Conservation (phyloP, 257 asterid species). For the Marsdenia floribunda region DNA sequence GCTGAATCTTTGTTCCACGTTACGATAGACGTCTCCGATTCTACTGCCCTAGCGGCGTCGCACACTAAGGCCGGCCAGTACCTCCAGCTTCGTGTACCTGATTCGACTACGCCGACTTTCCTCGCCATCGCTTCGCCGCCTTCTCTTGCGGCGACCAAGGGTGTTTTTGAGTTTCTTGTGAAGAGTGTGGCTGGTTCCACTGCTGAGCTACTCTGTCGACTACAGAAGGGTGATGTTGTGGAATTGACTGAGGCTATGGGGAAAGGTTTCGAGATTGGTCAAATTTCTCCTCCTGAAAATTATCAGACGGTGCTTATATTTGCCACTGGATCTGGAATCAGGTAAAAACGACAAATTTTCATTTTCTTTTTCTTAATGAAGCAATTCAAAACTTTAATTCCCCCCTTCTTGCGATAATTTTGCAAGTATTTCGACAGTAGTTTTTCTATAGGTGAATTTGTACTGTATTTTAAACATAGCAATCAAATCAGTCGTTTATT, state of each 20-base stretch:
- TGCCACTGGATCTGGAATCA: constrained; percentile 94
- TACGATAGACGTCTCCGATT: constrained; percentile 70
- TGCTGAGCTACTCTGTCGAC: constrained; percentile 70
- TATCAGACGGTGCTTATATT: constrained; percentile 73
- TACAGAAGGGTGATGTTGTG: constrained; percentile 69
- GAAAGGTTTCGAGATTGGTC: constrained; percentile 63
- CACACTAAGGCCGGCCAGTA: constrained; percentile 73
- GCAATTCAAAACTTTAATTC: not conserved
- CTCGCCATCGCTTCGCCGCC: constrained; percentile 88
- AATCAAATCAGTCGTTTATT: not conserved
- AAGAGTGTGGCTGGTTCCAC: constrained; percentile 70
- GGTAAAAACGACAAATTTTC: constrained; percentile 26
- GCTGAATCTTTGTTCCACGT: constrained; percentile 65
- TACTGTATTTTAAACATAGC: not conserved
- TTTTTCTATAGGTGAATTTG: not conserved
- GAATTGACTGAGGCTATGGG: constrained; percentile 75
- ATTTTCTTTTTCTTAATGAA: not conserved
- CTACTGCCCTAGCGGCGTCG: constrained; percentile 62
- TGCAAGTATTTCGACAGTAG: not conserved
- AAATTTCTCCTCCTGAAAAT: constrained; percentile 58
- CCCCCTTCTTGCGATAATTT: not conserved
- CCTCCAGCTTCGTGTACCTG: constrained; percentile 60
- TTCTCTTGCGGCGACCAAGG: constrained; percentile 45
- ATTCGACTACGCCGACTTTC: constrained; percentile 49
- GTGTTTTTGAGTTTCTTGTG: constrained; percentile 74